Percentiles rank a stretch among this genome's conserved stretches.
Conservation (phyloP, 169 alveolate species). For the Plasmodium relictum region DNA sequence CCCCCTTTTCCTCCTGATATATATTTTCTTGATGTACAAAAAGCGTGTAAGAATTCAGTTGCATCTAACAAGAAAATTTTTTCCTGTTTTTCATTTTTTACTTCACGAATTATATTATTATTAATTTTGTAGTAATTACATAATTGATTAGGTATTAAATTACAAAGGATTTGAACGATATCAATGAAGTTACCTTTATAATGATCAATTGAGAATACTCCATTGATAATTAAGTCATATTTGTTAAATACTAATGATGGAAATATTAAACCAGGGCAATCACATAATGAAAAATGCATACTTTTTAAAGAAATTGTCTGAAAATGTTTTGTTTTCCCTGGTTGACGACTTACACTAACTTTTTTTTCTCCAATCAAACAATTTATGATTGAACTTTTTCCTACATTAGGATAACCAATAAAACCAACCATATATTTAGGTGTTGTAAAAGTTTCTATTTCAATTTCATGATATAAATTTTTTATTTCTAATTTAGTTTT, state of each 20-base stretch:
- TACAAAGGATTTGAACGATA: constrained; percentile 95
- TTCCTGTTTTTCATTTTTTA: constrained; percentile 80
- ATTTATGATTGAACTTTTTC: constrained; percentile 98
- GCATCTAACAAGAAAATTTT: constrained; percentile 86
- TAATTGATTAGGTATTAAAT: constrained; percentile 92
- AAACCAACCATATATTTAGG: constrained; percentile 93
- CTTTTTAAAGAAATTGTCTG: constrained; percentile 92
- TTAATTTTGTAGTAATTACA: constrained; percentile 80
- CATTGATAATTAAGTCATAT: constrained; percentile 97
- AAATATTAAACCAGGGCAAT: constrained; percentile 97
- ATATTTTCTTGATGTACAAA: constrained; percentile 88
- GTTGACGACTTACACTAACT: constrained; percentile 97
- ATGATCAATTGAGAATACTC: constrained; percentile 97
- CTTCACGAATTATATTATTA: constrained; percentile 53
- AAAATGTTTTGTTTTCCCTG: constrained; percentile 99
- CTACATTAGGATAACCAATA: constrained; percentile 99
- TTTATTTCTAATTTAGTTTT: constrained; percentile 58
- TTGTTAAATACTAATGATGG: constrained; percentile 97
- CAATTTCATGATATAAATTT: constrained; percentile 47
- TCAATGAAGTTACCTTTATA: constrained; percentile 92
- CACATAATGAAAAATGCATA: constrained; percentile 93
- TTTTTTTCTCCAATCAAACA: constrained; percentile 94
- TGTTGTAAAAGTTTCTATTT: constrained; percentile 31
- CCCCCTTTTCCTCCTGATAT: constrained; percentile 95
- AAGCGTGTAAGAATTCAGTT: constrained; percentile 85